These are phyloP conservation scores for Madurella fahalii DNA, from an alignment of 2,329 filamentous ascomycete species.

Conservation along the genomic window DNA sequence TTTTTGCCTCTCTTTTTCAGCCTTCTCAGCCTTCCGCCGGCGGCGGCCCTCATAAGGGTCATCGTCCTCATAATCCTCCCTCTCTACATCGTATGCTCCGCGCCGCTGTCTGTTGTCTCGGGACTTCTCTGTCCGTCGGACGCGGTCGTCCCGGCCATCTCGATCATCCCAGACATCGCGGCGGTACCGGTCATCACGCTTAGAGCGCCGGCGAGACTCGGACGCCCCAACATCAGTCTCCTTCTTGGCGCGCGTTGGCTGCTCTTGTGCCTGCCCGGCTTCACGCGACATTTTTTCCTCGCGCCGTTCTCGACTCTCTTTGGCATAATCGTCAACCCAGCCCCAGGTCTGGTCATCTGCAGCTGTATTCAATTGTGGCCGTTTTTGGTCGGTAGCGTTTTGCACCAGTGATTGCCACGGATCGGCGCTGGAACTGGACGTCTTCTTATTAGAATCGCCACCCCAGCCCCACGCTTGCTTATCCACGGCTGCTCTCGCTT, in stretches of 20 bases:
- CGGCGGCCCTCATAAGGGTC: constrained; percentile 36
- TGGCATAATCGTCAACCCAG: constrained; percentile 16
- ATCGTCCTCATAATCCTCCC: constrained; percentile 41
- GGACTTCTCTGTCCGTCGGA: constrained; percentile 6
- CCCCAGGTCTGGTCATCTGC: constrained; percentile 9
- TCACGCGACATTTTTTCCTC: constrained; percentile 2
- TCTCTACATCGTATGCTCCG: constrained; percentile 29
- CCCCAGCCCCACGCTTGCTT: too few species aligned
- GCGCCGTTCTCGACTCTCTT: not conserved
- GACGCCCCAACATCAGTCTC: not conserved
- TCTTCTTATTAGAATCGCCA: too few species aligned
- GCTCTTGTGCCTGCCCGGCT: not conserved
- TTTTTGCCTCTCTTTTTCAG: constrained; percentile 33
- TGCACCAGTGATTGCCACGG: not conserved
- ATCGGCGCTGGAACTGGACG: not conserved
- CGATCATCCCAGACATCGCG: not conserved
- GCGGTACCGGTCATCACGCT: not conserved
- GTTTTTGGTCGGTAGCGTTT: not conserved
- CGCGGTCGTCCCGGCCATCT: constrained; percentile 1
- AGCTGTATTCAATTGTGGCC: not conserved
- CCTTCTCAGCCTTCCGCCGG: constrained; percentile 40
- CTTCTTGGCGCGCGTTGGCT: not conserved
- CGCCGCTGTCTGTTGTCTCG: constrained; percentile 14
- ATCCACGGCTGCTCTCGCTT: not conserved
- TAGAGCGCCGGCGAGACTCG: not conserved